Base-by-base conservation (phyloP, 2,329 filamentous ascomycete species). In the Plectosphaerella plurivora region DNA sequence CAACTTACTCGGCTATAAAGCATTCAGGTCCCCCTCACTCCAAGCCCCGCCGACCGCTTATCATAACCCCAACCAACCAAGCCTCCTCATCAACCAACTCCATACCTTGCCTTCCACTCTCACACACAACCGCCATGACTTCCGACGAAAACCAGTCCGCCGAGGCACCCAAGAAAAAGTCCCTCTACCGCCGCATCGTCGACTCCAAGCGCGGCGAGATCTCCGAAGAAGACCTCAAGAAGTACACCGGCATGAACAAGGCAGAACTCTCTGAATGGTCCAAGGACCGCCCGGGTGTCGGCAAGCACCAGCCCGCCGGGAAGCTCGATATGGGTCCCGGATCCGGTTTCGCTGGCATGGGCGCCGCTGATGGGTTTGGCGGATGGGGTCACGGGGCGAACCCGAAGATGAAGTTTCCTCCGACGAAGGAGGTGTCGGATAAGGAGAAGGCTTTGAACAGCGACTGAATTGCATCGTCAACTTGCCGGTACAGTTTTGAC, bases 221-320 rank as follows among this genome's bases (percentile, higher is more conserved):
- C 45, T 68, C 64, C 55, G 70, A 74, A 53, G 69, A 69, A 11
- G 71, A 73, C 54, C 57, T 74, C 25, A 48, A 63, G 25, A 72
- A 72, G 55, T 72, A 73, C 64, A 73, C 71, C 35, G 72, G 72
- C 59, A 73, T 66, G 59, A 58, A 59, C 22, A 60, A 57, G 14
- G 59, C 47, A 1, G 55, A 66, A 58, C 61, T 75, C 49, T 60
- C 63, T 20, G 35, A 59, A 3, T 73, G 72, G 71, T 65, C 67
- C n/a, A 67, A 66, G 22, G 61, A 60, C 4, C 59, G 63, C 24
- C 70, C 72, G 1, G 71, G 70, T 15, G 71, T 75, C 5, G 73
- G 63, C 36, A 68, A 63, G 50, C 72, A 75, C 51, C 69, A 71
- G 51, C 59, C 67, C 18, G 68, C 70, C 4, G 69, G 71, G 7